Evolutionary conservation across 2,329 filamentous ascomycete species (phyloP).

Genomic region (Cryphonectria parasitica): DNA sequence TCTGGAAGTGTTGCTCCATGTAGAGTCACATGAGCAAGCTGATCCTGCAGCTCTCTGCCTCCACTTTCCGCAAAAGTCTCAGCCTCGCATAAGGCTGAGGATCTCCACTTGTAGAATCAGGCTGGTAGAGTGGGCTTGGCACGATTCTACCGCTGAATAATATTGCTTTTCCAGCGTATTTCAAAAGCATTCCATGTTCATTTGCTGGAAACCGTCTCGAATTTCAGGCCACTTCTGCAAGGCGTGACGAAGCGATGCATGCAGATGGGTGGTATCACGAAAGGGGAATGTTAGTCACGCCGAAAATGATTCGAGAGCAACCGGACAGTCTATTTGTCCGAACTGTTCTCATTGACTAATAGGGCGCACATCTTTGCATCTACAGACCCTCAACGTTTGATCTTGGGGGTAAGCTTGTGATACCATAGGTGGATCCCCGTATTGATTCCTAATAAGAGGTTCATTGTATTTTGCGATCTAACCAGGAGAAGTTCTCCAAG

Average conservation of each 20-base stretch:
- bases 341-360: not conserved
- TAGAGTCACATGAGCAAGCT: not conserved
- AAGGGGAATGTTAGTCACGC: not conserved
- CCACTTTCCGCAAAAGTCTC: not conserved
- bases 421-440: not conserved
- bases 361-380: not conserved
- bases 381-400: not conserved
- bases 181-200: not conserved
- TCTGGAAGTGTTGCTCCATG: not conserved
- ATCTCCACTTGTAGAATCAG: not conserved
- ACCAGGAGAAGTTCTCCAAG: not conserved
- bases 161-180: not conserved
- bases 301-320: not conserved
- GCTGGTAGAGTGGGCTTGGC: not conserved
- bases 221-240: not conserved
- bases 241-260: not conserved
- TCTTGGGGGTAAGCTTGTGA: not conserved
- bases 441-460: not conserved
- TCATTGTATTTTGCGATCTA: not conserved
- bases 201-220: not conserved
- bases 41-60: not conserved
- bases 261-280: not conserved
- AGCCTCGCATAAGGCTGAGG: conserved; percentile 2
- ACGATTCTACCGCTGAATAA: not conserved
- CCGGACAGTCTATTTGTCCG: not conserved